Evolutionary conservation across 1,139 yeast genomes (phyloP).

Genomic region (Citeromyces hawaiiensis): DNA sequence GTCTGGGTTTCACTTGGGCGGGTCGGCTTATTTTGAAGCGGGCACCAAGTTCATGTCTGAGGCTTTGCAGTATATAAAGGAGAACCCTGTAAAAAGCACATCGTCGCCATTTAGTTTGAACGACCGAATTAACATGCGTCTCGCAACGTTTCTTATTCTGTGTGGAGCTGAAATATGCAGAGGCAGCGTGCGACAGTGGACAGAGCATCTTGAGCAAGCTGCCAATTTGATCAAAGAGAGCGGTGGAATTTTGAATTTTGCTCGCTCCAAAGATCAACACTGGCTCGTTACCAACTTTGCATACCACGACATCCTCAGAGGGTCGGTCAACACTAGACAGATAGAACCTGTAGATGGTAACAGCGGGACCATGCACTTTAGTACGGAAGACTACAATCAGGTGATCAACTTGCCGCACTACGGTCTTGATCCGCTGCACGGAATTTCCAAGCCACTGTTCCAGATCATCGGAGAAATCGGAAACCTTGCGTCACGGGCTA

Average conservation of each 20-base stretch:
- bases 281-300: conserved; percentile 78
- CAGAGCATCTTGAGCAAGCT: conserved; percentile 45
- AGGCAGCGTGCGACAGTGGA: conserved; percentile 67
- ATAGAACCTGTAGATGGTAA: too few species aligned
- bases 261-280: conserved; percentile 37
- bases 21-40: conserved; percentile 20
- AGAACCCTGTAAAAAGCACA: conserved; percentile 10
- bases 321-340: conserved; percentile 39
- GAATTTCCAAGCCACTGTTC: conserved; percentile 57
- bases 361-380: conserved; percentile 30
- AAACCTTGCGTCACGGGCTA: conserved; percentile 41
- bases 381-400: conserved; percentile 41
- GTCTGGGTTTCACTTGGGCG: conserved; percentile 58
- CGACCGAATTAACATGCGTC: conserved; percentile 24
- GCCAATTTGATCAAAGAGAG: conserved; percentile 38
- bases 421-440: conserved; percentile 54
- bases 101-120: conserved; percentile 7
- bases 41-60: conserved; percentile 31
- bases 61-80: conserved; percentile 31
- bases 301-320: conserved; percentile 65
- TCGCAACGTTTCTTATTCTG: conserved; percentile 55
- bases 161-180: conserved; percentile 65
- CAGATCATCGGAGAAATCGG: conserved; percentile 58
- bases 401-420: conserved; percentile 26
- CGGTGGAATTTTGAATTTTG: conserved; percentile 42